Percentiles rank a stretch among this genome's conserved stretches.
These are phyloP conservation scores for Pseudevernia furfuracea DNA, from an alignment of 495 filamentous ascomycete genomes.

Conservation along the genomic window DNA sequence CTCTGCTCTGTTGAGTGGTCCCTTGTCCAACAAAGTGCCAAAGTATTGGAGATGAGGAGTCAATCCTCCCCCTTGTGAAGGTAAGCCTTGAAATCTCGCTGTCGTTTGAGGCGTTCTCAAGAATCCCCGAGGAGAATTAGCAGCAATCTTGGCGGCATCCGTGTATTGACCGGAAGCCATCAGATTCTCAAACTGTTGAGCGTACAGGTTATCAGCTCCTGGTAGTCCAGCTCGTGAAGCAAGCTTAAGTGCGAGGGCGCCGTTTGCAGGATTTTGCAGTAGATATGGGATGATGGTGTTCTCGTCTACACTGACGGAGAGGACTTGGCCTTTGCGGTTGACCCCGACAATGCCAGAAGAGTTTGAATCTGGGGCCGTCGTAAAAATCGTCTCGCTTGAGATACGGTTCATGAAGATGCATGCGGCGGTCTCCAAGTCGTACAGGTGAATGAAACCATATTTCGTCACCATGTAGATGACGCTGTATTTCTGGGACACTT, in stretches of 20 bases:
- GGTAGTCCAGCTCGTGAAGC: conserved; percentile 89
- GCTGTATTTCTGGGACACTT: conserved; percentile 90
- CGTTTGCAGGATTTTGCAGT: conserved; percentile 88
- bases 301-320: conserved; percentile 89
- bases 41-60: conserved; percentile 73
- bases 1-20: conserved; percentile 82
- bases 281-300: conserved; percentile 85
- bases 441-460: conserved; percentile 98
- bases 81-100: conserved; percentile 74
- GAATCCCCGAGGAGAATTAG: conserved; percentile 93
- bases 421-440: conserved; percentile 93
- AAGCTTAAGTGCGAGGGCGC: conserved; percentile 85
- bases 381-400: conserved; percentile 98
- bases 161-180: conserved; percentile 66
- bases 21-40: conserved; percentile 93
- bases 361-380: conserved; percentile 75
- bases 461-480: conserved; percentile 97
- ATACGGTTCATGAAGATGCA: conserved; percentile 99
- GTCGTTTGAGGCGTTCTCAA: conserved; percentile 89
- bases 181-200: conserved; percentile 83
- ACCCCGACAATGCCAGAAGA: conserved; percentile 86
- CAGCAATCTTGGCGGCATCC: conserved; percentile 89
- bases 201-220: conserved; percentile 90
- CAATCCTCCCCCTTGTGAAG: conserved; percentile 48
- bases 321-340: conserved; percentile 93